phyloP scores from a whole-genome alignment of 2,329 filamentous ascomycete genomes.

The Achaetomium macrosporum region DNA sequence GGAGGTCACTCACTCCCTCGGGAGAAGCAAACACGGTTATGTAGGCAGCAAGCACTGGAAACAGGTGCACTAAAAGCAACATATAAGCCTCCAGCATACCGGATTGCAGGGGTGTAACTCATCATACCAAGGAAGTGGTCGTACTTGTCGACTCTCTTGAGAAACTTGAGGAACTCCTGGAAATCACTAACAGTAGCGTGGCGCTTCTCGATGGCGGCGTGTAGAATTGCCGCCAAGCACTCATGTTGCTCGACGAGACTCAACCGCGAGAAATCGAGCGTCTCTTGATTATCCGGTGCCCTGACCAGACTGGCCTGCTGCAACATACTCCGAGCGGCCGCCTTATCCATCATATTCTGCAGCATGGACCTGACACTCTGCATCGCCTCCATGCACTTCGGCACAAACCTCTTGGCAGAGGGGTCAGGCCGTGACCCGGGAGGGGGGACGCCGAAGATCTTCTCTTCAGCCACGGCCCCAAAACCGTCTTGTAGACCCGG shows the following conservation, averaged over 20 bases:
- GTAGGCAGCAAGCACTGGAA: constrained; percentile 72
- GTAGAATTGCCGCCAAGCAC: constrained; percentile 72
- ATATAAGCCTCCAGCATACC: neutral
- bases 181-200: constrained; percentile 69
- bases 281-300: constrained; percentile 62
- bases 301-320: constrained; percentile 52
- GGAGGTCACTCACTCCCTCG: constrained; percentile 62
- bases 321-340: constrained; percentile 69
- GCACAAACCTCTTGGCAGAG: constrained; percentile 56
- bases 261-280: constrained; percentile 70
- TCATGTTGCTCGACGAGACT: constrained; percentile 89
- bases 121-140: constrained; percentile 54
- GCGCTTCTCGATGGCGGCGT: constrained; percentile 69
- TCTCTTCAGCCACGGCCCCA: constrained; percentile 49
- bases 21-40: constrained; percentile 74
- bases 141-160: constrained; percentile 70
- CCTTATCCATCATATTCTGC: constrained; percentile 66
- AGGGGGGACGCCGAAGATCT: constrained; percentile 46
- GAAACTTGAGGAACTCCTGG: constrained; percentile 58
- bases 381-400: constrained; percentile 73
- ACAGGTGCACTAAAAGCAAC: constrained; percentile 59
- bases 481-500: constrained; percentile 43
- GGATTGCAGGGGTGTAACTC: neutral
- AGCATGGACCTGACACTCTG: constrained; percentile 70
- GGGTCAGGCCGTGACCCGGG: constrained; percentile 40